A percentile compares a stretch with the other conserved stretches of the same genome.
Evolutionary conservation across 2,329 filamentous ascomycete genomes (phyloP).

Genomic region (Fusarium sp.): DNA sequence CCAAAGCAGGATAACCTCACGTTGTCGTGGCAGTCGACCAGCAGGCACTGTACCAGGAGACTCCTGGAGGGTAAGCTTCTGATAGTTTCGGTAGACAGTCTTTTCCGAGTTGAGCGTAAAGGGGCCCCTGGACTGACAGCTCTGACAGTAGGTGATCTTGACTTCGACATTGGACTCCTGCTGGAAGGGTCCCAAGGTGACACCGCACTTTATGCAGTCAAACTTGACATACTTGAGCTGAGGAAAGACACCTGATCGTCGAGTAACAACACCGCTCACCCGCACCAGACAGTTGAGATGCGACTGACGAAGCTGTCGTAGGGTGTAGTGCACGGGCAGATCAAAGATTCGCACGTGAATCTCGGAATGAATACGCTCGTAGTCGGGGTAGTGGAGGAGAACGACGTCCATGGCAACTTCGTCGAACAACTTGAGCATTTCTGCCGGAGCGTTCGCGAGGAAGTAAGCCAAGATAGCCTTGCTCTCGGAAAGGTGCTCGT

Average conservation of each 20-base stretch:
- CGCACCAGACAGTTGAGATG: conserved; percentile 96
- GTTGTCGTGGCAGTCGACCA: conserved; percentile 88
- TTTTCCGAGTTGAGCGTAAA: conserved; percentile 97
- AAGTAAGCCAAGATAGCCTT: conserved; percentile 97
- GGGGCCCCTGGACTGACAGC: conserved; percentile 92
- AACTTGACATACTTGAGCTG: conserved; percentile 99
- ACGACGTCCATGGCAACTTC: conserved; percentile 97
- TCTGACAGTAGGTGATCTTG: conserved; percentile 95
- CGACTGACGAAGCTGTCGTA: conserved; percentile 91
- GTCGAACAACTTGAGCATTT: conserved; percentile 95
- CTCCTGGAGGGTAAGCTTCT: conserved; percentile 96
- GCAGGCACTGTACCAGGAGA: conserved; percentile 96
- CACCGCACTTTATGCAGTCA: conserved; percentile 90
- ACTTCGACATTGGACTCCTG: conserved; percentile 97
- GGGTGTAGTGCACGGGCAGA: conserved; percentile 90
- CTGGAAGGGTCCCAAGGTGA: conserved; percentile 93
- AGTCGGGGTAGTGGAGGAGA: conserved; percentile 94
- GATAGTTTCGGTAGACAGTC: conserved; percentile 98
- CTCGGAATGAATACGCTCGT: conserved; percentile 95
- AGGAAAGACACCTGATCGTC: conserved; percentile 93
- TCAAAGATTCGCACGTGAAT: conserved; percentile 98
- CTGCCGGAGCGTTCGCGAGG: conserved; percentile 91
- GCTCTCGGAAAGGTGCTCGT: conserved; percentile 85
- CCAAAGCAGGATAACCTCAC: conserved; percentile 95
- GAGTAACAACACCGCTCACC: conserved; percentile 93